These are phyloP conservation scores for Penicillium sp. DNA, from an alignment of 2,329 filamentous ascomycete species.

Conservation along the genomic window DNA sequence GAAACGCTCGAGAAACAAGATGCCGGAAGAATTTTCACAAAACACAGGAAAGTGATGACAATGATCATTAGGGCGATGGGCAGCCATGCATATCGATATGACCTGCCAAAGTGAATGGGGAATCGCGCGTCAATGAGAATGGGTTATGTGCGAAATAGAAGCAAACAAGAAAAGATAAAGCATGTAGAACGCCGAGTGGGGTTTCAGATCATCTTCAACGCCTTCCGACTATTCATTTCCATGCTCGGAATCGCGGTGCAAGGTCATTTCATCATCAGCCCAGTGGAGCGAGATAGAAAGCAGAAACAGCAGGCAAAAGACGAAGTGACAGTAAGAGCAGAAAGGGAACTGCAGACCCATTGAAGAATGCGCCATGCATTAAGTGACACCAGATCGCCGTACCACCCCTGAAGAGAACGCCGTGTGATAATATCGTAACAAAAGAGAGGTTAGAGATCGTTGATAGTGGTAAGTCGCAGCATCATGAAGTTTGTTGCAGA, in stretches of 20 bases:
- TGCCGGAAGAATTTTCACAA: conserved; percentile 8
- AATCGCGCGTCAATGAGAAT: conserved; percentile 13
- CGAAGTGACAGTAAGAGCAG: conserved; percentile 9
- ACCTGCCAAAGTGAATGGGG: neutral
- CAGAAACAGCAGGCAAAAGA: conserved; percentile 7
- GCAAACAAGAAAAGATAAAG: conserved; percentile 9
- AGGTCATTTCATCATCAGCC: conserved; percentile 22
- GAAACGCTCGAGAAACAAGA: conserved; percentile 6
- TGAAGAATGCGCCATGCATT: conserved; percentile 11
- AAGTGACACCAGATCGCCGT: conserved; percentile 11
- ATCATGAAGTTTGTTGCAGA: too few species aligned
- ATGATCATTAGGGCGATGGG: conserved; percentile 18
- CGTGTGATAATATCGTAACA: conserved; percentile 6
- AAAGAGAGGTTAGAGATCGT: conserved; percentile 13
- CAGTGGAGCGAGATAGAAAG: conserved; percentile 10
- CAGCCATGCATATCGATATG: conserved; percentile 1
- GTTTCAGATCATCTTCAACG: conserved; percentile 19
- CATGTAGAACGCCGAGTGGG: conserved; percentile 14
- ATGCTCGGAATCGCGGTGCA: conserved; percentile 19
- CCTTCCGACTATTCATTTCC: conserved; percentile 19
- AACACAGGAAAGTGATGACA: conserved; percentile 14
- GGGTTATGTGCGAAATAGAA: conserved; percentile 17
- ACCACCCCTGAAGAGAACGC: conserved; percentile 18
- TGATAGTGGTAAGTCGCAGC: conserved; percentile 10
- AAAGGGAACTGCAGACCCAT: conserved; percentile 3